phyloP scores from a whole-genome alignment of 1,284 basidiomycete genomes.

The Irpex lacteus region DNA sequence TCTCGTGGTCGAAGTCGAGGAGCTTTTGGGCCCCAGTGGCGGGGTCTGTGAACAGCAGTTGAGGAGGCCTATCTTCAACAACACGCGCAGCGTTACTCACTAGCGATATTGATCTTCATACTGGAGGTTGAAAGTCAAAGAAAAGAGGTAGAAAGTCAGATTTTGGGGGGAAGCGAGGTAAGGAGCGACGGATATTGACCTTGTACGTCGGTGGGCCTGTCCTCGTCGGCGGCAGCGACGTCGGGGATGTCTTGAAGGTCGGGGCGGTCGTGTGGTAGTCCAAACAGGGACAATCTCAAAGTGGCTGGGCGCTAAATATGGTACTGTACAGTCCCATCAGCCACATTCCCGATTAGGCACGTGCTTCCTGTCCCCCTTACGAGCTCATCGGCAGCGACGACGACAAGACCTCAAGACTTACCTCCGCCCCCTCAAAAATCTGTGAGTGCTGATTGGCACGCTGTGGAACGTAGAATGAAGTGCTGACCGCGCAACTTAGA shows the following conservation, averaged over 20 bases:
- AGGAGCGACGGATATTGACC: conserved; percentile 6
- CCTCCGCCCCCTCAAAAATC: conserved; percentile 29
- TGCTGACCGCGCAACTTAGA: conserved; percentile 28
- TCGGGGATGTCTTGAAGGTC: conserved; percentile 33
- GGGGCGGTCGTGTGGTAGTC: conserved; percentile 23
- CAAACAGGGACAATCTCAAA: conserved; percentile 26
- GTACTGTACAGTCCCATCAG: conserved; percentile 39
- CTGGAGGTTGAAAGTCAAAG: conserved; percentile 21
- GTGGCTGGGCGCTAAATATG: conserved; percentile 38
- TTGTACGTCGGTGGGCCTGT: conserved; percentile 29
- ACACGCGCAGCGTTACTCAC: conserved; percentile 46
- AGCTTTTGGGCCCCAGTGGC: conserved; percentile 97
- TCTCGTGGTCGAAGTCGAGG: conserved; percentile 93
- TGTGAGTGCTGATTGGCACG: conserved; percentile 27
- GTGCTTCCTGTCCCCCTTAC: conserved; percentile 27
- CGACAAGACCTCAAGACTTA: conserved; percentile 39
- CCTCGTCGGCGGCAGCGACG: conserved; percentile 36
- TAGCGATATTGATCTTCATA: conserved; percentile 98
- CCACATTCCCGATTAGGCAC: conserved; percentile 34
- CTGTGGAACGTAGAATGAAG: conserved; percentile 1
- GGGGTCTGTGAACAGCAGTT: conserved; percentile 54
- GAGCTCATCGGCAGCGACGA: conserved; percentile 40
- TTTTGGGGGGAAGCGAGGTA: conserved; percentile 3
- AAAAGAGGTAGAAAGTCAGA: conserved; percentile 14
- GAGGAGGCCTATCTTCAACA: conserved; percentile 10